These are phyloP conservation scores for Raffaelea albimanens DNA, from an alignment of 2,329 filamentous ascomycete species.

Conservation along the genomic window DNA sequence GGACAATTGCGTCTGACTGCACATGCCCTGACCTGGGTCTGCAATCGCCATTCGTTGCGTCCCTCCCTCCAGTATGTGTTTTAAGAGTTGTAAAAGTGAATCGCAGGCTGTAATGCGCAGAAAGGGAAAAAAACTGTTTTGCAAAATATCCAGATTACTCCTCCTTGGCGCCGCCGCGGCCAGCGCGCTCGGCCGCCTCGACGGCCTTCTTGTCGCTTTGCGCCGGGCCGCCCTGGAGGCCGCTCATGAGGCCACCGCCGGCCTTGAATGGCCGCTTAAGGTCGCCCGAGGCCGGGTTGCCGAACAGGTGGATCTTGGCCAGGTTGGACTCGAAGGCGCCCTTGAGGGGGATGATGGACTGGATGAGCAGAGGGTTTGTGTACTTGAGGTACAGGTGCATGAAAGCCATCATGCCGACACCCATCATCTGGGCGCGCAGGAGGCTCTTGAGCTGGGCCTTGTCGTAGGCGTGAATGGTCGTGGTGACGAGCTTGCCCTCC, in stretches of 20 bases:
- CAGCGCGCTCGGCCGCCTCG: slow-evolving; percentile 68
- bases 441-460: slow-evolving; percentile 71
- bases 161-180: slow-evolving; percentile 62
- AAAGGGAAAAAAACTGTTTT: background rate
- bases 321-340: slow-evolving; percentile 89
- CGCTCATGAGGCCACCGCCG: slow-evolving; percentile 70
- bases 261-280: slow-evolving; percentile 95
- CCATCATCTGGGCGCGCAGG: slow-evolving; percentile 90
- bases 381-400: slow-evolving; percentile 99
- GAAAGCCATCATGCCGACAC: slow-evolving; percentile 92
- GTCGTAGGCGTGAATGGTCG: slow-evolving; percentile 94
- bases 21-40: too few species aligned
- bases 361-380: slow-evolving; percentile 97
- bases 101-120: background rate
- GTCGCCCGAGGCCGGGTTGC: slow-evolving; percentile 77
- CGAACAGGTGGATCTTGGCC: slow-evolving; percentile 89
- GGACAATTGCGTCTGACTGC: too few species aligned
- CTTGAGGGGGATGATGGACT: slow-evolving; percentile 98
- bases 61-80: too few species aligned
- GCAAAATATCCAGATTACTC: too few species aligned
- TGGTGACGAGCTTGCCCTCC: slow-evolving; percentile 92
- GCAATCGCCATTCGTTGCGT: too few species aligned
- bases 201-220: slow-evolving; percentile 91
- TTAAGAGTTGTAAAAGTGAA: background rate
- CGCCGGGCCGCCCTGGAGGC: slow-evolving; percentile 60